Evolutionary conservation across 2,329 filamentous ascomycete genomes (phyloP), one percentile per base, ranked within the genome.

Genomic region (Sclerotinia nivalis): DNA sequence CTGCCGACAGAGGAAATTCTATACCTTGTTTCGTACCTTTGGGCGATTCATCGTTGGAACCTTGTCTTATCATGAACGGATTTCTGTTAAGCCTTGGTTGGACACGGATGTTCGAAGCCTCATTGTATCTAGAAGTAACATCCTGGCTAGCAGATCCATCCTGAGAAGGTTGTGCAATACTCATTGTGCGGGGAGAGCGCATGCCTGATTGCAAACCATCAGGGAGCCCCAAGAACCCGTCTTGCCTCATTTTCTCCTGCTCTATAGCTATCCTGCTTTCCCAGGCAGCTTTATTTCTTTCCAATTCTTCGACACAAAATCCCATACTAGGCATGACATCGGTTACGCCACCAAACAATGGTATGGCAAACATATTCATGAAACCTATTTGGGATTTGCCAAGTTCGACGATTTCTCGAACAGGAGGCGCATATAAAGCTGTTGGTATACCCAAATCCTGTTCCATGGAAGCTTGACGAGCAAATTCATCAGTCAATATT

Each of bases 341-440:
- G 43, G 92, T 89, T 10, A 98, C 90, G 10, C 91, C 92, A 77
- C 93, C 89, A 78, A 99, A 99, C 0, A 99, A 85, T 1, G 96
- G 96, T 62, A 94, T 88, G 22, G 95, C 96, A 79, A 98, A 98
- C 76, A 97, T 87, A 74, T 93, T 96, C 92, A 98, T 97, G 81
- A 99, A 99, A 34, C 93, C 91, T 68, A 97, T 91, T 80, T 99
- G 96, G 10, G 93, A 91, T 74, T 92, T 93, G 73, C 89, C 92
- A 67, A 97, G 85, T 69, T 95, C 94, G 72, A 93, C 84, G 45
- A 91, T 85, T 75, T 97, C 94, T 75, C 94, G 92, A 70, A 93
- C 89, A 54, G 96, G 93, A 4, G 91, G 89, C 1, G 94, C 89
- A 76, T 97, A 93, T 4, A 99, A 85, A 43, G 94, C 94, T 0